Evolutionary conservation across 2,329 filamentous ascomycete genomes (phyloP), one percentile per base, ranked within the genome.

Genomic region (Mycosphaerella sp.): DNA sequence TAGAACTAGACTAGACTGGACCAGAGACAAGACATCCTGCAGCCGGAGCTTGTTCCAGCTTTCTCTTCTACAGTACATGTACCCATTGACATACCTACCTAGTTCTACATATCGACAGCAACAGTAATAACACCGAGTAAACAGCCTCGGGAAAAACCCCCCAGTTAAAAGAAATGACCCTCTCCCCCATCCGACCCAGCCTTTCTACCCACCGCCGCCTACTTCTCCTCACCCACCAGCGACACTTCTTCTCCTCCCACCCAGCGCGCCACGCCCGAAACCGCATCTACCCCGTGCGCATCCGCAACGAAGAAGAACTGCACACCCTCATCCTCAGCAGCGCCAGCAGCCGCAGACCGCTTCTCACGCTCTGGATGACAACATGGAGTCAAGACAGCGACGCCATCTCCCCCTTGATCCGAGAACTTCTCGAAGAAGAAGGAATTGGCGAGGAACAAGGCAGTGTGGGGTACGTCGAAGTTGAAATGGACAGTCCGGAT

Each of bases 341-440:
- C 13, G 70, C 74, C 8, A 71, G 69, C 56, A 69, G 64, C 10
- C 69, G 72, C 37, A 64, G 66, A 7, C 68, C 74, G 0, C 62
- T 78, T 0, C 68, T 78, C 40, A 78, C 75, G 0, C 62, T 77
- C 9, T 78, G 75, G 75, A 74, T 69, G 36, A 72, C 75, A 2
- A 70, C 70, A 3, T 78, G 73, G 71, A 74, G 72, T 54, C 61
- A 66, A 1, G 71, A 70, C 4, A 76, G 73, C 61, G 68, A 70
- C 18, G 60, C 64, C 8, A 64, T 76, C 4, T 67, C 69, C 8
- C 73, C 74, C 1, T 54, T 76, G 4, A 45, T 77, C 8, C 63
- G 62, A n/a, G 55, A 63, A 2, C 58, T 77, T 30, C 67, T 78
- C 25, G 67, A 72, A 45, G 64, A 70, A 27, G 72, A 74, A 39